These are phyloP conservation scores for Crithidia acanthocephali DNA, from an alignment of 208 protist genomes.

Conservation along the genomic window DNA sequence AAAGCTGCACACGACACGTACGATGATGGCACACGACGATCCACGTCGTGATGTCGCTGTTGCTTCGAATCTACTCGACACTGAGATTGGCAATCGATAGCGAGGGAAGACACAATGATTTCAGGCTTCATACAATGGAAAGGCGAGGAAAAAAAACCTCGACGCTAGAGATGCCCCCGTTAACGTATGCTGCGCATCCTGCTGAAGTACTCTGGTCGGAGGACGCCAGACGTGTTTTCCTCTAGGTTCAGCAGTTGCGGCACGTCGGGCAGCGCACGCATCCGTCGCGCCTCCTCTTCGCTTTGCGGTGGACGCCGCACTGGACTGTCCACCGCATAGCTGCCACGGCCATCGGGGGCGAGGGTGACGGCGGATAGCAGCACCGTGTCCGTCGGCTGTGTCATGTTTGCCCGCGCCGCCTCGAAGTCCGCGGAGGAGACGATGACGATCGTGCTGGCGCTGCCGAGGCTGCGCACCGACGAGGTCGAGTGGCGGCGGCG, in stretches of 20 bases:
- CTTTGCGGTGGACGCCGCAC: not conserved
- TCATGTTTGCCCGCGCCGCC: not conserved
- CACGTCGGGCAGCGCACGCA: not conserved
- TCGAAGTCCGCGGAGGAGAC: not conserved
- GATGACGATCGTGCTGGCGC: not conserved
- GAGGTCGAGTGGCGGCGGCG: not conserved
- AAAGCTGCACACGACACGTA: not conserved
- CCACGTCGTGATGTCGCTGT: no score
- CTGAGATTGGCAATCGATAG: no score
- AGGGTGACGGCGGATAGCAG: not conserved
- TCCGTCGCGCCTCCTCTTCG: not conserved
- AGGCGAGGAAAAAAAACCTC: no score
- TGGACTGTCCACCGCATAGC: not conserved
- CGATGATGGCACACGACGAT: not conserved
- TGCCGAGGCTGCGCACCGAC: not conserved
- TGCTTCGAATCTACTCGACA: no score
- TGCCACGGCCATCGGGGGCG: not conserved
- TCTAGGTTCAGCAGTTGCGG: not conserved
- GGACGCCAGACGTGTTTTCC: not conserved
- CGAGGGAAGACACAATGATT: no score
- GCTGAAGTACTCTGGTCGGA: not conserved
- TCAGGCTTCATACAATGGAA: no score
- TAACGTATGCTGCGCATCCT: not conserved
- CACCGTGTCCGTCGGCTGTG: not conserved
- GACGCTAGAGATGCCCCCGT: no score